phyloP scores from a whole-genome alignment of 2,329 filamentous ascomycete genomes.

The Fonsecaea nubica region DNA sequence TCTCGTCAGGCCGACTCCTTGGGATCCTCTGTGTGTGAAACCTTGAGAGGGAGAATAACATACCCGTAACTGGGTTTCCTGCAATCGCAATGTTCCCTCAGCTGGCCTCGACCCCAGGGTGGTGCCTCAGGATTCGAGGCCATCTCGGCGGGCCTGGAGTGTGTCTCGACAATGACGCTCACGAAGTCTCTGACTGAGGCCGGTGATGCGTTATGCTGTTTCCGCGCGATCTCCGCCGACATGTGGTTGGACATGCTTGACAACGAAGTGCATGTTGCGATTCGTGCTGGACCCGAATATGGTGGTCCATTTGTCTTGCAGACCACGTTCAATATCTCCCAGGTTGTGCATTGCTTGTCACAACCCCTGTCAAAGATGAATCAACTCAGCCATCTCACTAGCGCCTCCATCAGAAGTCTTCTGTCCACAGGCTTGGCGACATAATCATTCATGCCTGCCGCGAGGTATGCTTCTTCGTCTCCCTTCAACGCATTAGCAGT shows the following conservation, averaged over 20 bases:
- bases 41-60: not conserved
- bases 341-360: not conserved
- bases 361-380: not conserved
- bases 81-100: not conserved
- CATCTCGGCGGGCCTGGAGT: not conserved
- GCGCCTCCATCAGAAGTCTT: constrained; percentile 28
- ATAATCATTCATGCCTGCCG: constrained; percentile 46
- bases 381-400: constrained; percentile 32
- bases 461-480: constrained; percentile 44
- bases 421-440: constrained; percentile 44
- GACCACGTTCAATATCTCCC: not conserved
- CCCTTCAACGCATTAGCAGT: constrained; percentile 44
- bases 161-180: not conserved
- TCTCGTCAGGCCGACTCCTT: not conserved
- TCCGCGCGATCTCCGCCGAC: not conserved
- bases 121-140: not conserved
- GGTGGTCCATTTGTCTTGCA: not conserved
- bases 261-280: not conserved
- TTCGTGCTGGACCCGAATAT: not conserved
- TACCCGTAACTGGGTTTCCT: not conserved
- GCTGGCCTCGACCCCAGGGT: not conserved
- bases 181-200: not conserved
- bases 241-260: not conserved
- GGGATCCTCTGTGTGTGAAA: not conserved
- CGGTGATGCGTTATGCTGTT: not conserved